Conservation (phyloP, 352 stramenopile species). For the Stramenopiles sp. region DNA sequence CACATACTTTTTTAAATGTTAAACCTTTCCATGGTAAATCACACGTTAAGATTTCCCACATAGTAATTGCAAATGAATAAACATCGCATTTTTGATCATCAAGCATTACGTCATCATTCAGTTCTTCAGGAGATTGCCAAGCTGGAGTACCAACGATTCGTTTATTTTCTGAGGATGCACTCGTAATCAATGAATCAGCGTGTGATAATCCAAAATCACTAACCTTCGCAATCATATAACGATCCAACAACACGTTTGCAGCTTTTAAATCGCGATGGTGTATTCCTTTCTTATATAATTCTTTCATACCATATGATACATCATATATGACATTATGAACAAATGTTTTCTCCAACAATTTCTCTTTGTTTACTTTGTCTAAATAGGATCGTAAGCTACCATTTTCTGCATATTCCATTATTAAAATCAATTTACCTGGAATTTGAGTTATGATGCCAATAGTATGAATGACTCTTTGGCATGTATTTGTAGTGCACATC, state of each 20-base stretch:
- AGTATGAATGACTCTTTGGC: not conserved
- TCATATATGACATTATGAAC: not conserved
- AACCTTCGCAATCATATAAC: not conserved
- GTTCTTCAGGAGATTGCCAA: not conserved
- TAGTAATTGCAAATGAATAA: constrained; percentile 1
- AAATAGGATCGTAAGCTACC: not conserved
- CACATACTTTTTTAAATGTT: not conserved
- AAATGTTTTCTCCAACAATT: not conserved
- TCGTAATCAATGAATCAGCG: not conserved
- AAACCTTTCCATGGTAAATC: not conserved
- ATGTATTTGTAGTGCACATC: not conserved
- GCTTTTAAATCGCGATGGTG: not conserved
- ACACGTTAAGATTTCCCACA: not conserved
- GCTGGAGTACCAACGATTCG: not conserved
- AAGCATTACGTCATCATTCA: not conserved
- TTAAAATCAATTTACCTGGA: not conserved
- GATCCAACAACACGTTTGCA: not conserved
- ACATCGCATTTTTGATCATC: not conserved
- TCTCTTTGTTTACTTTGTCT: not conserved
- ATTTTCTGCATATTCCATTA: not conserved
- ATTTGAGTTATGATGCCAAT: not conserved
- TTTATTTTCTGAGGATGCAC: not conserved
- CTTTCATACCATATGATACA: not conserved
- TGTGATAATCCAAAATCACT: not conserved
- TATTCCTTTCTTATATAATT: not conserved